A percentile compares a stretch with the other conserved stretches of the same genome.
Conservation (phyloP, 1,284 basidiomycete species). For the Ceratobasidium sp. region DNA sequence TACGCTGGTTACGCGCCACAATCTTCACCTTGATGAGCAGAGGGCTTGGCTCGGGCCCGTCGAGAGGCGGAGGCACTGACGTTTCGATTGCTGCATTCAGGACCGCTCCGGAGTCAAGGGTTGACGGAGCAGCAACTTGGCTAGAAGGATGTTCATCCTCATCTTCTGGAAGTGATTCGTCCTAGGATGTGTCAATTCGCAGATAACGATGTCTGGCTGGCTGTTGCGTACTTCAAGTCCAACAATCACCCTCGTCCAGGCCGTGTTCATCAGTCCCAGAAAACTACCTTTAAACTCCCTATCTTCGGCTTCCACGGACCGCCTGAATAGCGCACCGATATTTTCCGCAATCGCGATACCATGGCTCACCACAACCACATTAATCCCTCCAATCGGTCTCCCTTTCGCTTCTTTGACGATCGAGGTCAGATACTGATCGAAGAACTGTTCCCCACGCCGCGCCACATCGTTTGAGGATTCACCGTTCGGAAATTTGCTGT, state of each 20-base stretch:
- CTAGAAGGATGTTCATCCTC: conserved; percentile 13
- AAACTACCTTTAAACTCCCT: conserved; percentile 55
- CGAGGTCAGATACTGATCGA: conserved; percentile 73
- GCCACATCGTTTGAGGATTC: conserved; percentile 80
- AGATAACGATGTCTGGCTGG: background rate
- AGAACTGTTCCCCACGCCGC: conserved; percentile 69
- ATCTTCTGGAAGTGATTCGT: conserved; percentile 1
- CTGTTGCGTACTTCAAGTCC: conserved; percentile 61
- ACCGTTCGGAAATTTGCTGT: conserved; percentile 75
- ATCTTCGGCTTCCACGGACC: conserved; percentile 17
- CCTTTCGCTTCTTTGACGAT: conserved; percentile 60
- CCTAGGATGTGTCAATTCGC: background rate
- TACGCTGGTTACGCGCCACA: conserved; percentile 67
- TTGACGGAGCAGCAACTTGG: background rate
- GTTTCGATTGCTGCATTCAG: conserved; percentile 26
- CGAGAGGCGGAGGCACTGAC: conserved; percentile 17
- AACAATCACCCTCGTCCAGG: conserved; percentile 72
- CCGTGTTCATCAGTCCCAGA: conserved; percentile 75
- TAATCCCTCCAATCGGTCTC: conserved; percentile 56
- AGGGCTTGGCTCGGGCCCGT: conserved; percentile 1
- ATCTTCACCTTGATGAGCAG: conserved; percentile 60
- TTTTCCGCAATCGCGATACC: conserved; percentile 79
- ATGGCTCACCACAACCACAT: conserved; percentile 83
- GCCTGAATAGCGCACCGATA: conserved; percentile 49
- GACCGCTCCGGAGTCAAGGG: conserved; percentile 19